Evolutionary conservation across 169 alveolate genomes (phyloP).

Genomic region (Theileria sp.): DNA sequence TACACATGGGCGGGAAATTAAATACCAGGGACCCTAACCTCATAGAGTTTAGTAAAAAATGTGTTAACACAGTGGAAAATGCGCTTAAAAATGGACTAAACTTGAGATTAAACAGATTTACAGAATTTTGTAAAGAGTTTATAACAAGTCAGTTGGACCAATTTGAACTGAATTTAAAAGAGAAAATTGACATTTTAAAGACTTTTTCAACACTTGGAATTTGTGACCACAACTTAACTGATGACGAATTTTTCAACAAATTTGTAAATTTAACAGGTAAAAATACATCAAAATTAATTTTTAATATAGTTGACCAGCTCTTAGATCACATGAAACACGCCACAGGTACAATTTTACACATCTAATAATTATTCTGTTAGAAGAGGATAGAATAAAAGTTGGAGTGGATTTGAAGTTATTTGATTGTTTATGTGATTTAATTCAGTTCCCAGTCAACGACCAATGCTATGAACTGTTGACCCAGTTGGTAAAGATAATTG

Average conservation of each 20-base stretch:
- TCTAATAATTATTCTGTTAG: neutral
- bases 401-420: conserved; percentile 11
- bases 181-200: neutral
- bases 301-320: neutral
- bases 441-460: neutral
- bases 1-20: conserved; percentile 2
- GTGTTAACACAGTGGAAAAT: neutral
- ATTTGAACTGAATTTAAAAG: neutral
- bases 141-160: neutral
- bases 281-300: too few relatives aligned
- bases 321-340: neutral
- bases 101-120: neutral
- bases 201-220: neutral
- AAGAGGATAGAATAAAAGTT: neutral
- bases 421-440: neutral
- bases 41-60: neutral
- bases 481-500: neutral
- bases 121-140: neutral
- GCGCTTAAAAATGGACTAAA: neutral
- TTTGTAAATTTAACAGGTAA: neutral
- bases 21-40: neutral
- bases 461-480: neutral
- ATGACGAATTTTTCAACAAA: too few relatives aligned
- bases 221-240: neutral
- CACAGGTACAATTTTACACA: neutral